Evolutionary conservation across 352 stramenopile species (phyloP).

Genomic region (Blastocystis sp.): DNA sequence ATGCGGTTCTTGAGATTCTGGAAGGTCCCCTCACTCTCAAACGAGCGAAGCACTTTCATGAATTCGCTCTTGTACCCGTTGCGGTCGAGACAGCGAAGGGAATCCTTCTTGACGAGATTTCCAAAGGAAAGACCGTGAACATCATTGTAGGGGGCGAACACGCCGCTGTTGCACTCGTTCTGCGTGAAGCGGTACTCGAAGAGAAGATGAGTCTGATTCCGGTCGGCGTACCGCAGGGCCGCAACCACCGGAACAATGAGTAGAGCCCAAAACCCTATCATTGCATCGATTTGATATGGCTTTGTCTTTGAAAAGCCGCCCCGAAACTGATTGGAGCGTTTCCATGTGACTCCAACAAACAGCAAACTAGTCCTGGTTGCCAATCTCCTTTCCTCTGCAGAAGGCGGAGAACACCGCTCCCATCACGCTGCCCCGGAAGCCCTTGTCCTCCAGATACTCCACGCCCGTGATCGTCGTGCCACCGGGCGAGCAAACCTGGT

Average conservation of each 20-base stretch:
- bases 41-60: background rate
- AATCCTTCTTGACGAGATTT: background rate
- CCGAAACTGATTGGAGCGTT: slow-evolving; percentile 41
- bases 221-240: slow-evolving; percentile 6
- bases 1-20: background rate
- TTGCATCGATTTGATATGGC: background rate
- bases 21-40: slow-evolving; percentile 16
- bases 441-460: slow-evolving; percentile 78
- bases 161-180: slow-evolving; percentile 37
- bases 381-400: slow-evolving; percentile 71
- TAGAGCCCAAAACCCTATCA: slow-evolving; percentile 2
- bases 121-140: slow-evolving; percentile 13
- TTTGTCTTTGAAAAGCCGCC: background rate
- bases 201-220: slow-evolving; percentile 48
- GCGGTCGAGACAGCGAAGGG: slow-evolving; percentile 28
- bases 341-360: slow-evolving; percentile 17
- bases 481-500: slow-evolving; percentile 77
- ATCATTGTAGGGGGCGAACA: slow-evolving; percentile 7
- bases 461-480: slow-evolving; percentile 83
- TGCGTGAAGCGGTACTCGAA: slow-evolving; percentile 58
- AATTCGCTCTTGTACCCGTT: slow-evolving; percentile 26
- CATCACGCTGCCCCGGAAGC: slow-evolving; percentile 73
- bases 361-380: slow-evolving; percentile 64
- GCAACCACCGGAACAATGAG: background rate
- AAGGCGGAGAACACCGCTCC: slow-evolving; percentile 72